Conservation (phyloP, 2,329 filamentous ascomycete species). For the Shiraia bambusicola region DNA sequence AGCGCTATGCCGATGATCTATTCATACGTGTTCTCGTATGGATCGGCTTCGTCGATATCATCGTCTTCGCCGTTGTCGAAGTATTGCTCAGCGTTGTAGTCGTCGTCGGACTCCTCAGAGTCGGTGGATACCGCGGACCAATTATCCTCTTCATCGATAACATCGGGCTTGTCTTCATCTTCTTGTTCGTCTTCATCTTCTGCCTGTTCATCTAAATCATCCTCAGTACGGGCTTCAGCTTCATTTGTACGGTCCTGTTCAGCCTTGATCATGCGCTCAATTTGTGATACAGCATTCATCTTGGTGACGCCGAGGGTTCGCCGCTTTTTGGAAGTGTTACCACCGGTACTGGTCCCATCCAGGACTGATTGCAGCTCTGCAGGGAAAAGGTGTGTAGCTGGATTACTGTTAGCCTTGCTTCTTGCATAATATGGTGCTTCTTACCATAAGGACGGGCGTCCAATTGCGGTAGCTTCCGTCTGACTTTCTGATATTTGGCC, state of each 20-base stretch:
- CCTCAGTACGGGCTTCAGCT: slow-evolving; percentile 49
- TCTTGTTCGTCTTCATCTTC: slow-evolving; percentile 52
- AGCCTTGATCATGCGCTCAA: slow-evolving; percentile 46
- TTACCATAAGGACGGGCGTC: slow-evolving; percentile 57
- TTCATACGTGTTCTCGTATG: slow-evolving; percentile 41
- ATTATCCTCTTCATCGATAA: slow-evolving; percentile 61
- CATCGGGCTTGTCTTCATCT: slow-evolving; percentile 54
- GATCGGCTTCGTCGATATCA: slow-evolving; percentile 43
- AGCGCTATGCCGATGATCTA: slow-evolving; percentile 9
- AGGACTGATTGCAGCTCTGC: slow-evolving; percentile 59
- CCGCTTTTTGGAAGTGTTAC: slow-evolving; percentile 32
- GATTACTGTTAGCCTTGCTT: slow-evolving; percentile 7
- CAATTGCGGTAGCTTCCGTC: slow-evolving; percentile 57
- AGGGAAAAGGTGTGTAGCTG: slow-evolving; percentile 61
- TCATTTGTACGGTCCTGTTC: slow-evolving; percentile 49
- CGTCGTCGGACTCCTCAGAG: slow-evolving; percentile 65
- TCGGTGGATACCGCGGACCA: slow-evolving; percentile 56
- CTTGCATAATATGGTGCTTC: slow-evolving; percentile 19
- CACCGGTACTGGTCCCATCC: slow-evolving; percentile 38
- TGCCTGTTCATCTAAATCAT: slow-evolving; percentile 43
- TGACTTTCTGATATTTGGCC: slow-evolving; percentile 59
- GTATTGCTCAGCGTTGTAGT: slow-evolving; percentile 63
- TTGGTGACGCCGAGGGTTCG: slow-evolving; percentile 38
- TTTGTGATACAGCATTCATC: slow-evolving; percentile 32
- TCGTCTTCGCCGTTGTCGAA: slow-evolving; percentile 56